These are phyloP conservation scores for Paragyromitra xinjiangensis DNA, from an alignment of 495 filamentous ascomycete genomes.

Conservation along the genomic window DNA sequence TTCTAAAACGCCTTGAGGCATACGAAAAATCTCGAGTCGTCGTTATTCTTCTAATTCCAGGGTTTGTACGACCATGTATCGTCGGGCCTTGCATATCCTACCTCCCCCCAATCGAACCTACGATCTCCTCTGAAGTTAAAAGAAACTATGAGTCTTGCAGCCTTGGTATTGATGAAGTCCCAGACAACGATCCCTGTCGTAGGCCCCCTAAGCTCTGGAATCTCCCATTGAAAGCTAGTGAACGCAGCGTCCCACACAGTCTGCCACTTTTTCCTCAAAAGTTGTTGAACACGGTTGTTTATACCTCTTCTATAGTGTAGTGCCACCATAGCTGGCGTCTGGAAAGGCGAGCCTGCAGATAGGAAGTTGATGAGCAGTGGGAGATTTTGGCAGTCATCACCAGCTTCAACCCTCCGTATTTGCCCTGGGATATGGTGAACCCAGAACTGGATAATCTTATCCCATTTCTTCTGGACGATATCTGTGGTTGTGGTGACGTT, in stretches of 20 bases:
- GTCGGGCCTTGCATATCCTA: constrained; percentile 20
- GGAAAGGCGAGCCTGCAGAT: constrained; percentile 27
- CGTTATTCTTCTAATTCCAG: constrained; percentile 33
- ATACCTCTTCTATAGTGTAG: constrained; percentile 25
- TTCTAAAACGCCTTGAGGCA: not conserved
- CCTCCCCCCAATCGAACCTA: constrained; percentile 38
- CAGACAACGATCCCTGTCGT: constrained; percentile 41
- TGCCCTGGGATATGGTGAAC: constrained; percentile 17
- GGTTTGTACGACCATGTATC: constrained; percentile 31
- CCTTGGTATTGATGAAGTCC: constrained; percentile 45
- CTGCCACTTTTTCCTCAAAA: constrained; percentile 37
- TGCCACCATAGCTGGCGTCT: constrained; percentile 24
- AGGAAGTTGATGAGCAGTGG: constrained; percentile 40
- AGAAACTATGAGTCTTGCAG: constrained; percentile 39
- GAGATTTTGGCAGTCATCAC: constrained; percentile 26
- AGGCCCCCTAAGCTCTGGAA: constrained; percentile 24
- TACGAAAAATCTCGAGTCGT: not conserved
- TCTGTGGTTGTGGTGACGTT: constrained; percentile 16
- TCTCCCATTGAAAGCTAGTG: constrained; percentile 15
- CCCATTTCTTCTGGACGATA: constrained; percentile 32
- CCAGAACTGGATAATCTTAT: constrained; percentile 34
- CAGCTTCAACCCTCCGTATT: not conserved
- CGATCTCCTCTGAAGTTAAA: constrained; percentile 42
- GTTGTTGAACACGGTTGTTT: constrained; percentile 26
- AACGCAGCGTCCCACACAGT: constrained; percentile 38